Evolutionary conservation across 371 early-diverging fungal species (phyloP), one percentile per base, ranked within the genome.

Genomic region (Actinomortierella wolfii): DNA sequence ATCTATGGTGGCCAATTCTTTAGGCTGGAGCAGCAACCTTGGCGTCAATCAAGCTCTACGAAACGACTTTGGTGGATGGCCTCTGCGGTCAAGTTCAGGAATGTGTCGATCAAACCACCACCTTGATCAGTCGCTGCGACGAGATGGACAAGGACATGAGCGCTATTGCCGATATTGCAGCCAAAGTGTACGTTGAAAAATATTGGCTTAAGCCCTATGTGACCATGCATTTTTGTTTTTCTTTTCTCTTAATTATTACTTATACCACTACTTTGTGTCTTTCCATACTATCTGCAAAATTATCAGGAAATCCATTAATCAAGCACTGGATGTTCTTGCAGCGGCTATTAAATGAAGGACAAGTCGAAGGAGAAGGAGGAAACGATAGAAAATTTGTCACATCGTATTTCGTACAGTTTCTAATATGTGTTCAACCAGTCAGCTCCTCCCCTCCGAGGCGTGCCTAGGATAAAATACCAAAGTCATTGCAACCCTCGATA

Each of bases 111-210:
- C 68, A 74, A 23, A 78, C 79, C 0, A 76, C 77, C 13, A 65
- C 76, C 23, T 46, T 81, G 17, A 81, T 81, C 49, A 67, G 77
- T n/a, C 65, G 73, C 1, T 81, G 81, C 41, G 81, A 81, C 43
- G 81, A 81, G 56, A 64, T 81, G 57, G 81, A 81, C 67, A 81
- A 81, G 54, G 81, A 81, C 44, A 64, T 81, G 55, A 77, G 67
- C 11, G 73, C 78, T 14, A 61, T 78, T 11, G 55, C 57, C 1
- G 54, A 55, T 7, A 55, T 81, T 23, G 65, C 81, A 1, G 51
- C 51, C 25, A 68, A 78, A 67, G 61, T 81, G 80, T 80, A 64
- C 61, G 76, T 18, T 11, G 17, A 41, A 28, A 43, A 13, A 5
- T 21, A 21, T 21, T 7, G 39, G 1, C 13, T n/a, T n/a, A n/a